These are phyloP conservation scores for Parasitella parasitica DNA, from an alignment of 371 early-diverging fungal genomes.

Conservation along the genomic window DNA sequence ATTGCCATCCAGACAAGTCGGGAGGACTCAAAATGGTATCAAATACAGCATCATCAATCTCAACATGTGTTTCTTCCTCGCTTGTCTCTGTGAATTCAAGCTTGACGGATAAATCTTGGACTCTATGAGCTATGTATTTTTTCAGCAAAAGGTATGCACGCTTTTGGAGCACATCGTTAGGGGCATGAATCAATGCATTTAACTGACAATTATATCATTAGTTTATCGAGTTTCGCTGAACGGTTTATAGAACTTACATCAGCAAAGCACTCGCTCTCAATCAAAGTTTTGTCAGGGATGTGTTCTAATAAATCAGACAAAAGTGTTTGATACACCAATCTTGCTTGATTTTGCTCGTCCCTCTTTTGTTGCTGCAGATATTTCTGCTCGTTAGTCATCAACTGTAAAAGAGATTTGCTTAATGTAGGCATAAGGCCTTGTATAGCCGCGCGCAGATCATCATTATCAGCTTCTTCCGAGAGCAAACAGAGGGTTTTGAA, in stretches of 20 bases:
- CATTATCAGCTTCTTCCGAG: slow-evolving; percentile 3
- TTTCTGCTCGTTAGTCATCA: slow-evolving; percentile 23
- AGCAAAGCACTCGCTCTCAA: slow-evolving; percentile 18
- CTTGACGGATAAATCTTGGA: slow-evolving; percentile 47
- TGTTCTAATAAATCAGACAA: slow-evolving; percentile 30
- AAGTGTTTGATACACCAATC: slow-evolving; percentile 31
- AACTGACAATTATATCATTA: slow-evolving; percentile 8
- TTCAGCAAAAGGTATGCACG: slow-evolving; percentile 44
- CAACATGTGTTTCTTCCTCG: slow-evolving; percentile 21
- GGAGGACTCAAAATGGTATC: slow-evolving; percentile 28
- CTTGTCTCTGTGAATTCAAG: slow-evolving; percentile 44
- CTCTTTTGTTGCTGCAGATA: slow-evolving; percentile 4
- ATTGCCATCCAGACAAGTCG: slow-evolving; percentile 19
- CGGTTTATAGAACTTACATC: slow-evolving; percentile 19
- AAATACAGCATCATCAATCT: slow-evolving; percentile 23
- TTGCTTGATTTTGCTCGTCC: slow-evolving; percentile 4
- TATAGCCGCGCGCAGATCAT: slow-evolving; percentile 7
- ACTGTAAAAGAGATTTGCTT: slow-evolving; percentile 13
- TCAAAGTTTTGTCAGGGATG: slow-evolving; percentile 32
- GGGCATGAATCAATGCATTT: slow-evolving; percentile 16
- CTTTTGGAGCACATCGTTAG: slow-evolving; percentile 44
- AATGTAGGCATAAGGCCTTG: slow-evolving; percentile 6
- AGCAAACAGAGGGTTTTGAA: slow-evolving; percentile 4
- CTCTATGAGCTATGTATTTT: slow-evolving; percentile 38
- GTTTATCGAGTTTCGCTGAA: not conserved